A percentile compares a stretch with the other conserved stretches of the same genome.
These are phyloP conservation scores for Pilasporangium apinafurcum DNA, from an alignment of 352 stramenopile species.

Conservation along the genomic window DNA sequence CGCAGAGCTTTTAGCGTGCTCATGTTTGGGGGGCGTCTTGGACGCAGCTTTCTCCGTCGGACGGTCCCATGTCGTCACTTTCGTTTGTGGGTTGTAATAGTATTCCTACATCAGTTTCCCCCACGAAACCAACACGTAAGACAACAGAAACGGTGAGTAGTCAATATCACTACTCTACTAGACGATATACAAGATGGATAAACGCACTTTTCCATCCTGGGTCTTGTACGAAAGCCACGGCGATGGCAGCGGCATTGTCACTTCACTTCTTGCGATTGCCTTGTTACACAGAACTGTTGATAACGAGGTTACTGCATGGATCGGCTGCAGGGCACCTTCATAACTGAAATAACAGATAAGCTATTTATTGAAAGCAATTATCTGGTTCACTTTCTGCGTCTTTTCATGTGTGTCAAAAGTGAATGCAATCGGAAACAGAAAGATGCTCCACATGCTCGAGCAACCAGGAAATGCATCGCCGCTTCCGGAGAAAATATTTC, in stretches of 20 bases:
- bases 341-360: no score
- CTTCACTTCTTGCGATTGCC: no score
- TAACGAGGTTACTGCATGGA: no score
- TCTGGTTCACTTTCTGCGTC: no score
- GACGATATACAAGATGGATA: background rate
- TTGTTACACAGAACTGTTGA: no score
- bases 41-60: constrained; percentile 19
- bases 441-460: no score
- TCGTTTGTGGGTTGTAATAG: constrained; percentile 88
- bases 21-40: constrained; percentile 32
- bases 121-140: no score
- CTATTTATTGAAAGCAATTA: no score
- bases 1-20: constrained; percentile 17
- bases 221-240: constrained; percentile 87
- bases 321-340: no score
- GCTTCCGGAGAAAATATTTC: constrained; percentile 24
- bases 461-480: no score
- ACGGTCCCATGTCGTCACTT: constrained; percentile 84
- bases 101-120: constrained; percentile 70
- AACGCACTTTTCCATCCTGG: constrained; percentile 67
- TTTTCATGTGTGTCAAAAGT: no score
- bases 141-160: background rate
- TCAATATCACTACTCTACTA: background rate
- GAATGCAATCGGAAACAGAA: no score
- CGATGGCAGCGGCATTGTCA: constrained; percentile 65